Conservation (phyloP, 2,329 filamentous ascomycete species). For the Aspergillus sergii region DNA sequence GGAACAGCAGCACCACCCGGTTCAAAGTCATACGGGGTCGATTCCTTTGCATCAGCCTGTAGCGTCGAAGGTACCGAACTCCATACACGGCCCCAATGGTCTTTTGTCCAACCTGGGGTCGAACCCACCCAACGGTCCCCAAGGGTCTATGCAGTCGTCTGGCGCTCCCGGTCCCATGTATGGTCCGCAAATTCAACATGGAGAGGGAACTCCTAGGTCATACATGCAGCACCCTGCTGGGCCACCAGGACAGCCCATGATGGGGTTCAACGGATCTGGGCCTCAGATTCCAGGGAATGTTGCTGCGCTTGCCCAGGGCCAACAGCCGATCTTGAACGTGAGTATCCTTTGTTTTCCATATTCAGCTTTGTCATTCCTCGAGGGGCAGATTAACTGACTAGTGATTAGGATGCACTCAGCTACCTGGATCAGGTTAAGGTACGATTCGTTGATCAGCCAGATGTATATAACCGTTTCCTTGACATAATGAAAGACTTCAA, state of each 20-base stretch:
- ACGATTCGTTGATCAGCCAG: conserved; percentile 92
- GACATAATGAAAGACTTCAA: conserved; percentile 99
- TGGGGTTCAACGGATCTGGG: conserved; percentile 50
- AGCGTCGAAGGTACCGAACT: conserved; percentile 74
- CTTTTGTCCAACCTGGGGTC: conserved; percentile 75
- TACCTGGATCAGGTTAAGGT: conserved; percentile 99
- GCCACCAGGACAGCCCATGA: conserved; percentile 55
- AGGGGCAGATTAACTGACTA: conserved; percentile 8
- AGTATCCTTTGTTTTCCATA: conserved; percentile 33
- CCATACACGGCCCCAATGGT: conserved; percentile 90
- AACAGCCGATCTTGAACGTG: conserved; percentile 78
- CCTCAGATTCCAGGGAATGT: conserved; percentile 53
- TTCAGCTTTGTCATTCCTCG: neutral
- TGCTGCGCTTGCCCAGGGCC: conserved; percentile 69
- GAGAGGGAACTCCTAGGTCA: conserved; percentile 56
- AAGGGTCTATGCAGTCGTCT: conserved; percentile 59
- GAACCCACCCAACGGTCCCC: conserved; percentile 56
- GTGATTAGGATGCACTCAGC: conserved; percentile 77
- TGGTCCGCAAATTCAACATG: conserved; percentile 66
- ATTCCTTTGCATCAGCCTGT: conserved; percentile 95
- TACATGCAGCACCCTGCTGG: conserved; percentile 65
- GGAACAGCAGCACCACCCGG: conserved; percentile 67
- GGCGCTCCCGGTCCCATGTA: conserved; percentile 67
- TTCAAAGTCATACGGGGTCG: conserved; percentile 84
- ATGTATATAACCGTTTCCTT: conserved; percentile 94